Percentiles rank a stretch among this genome's conserved stretches.
Evolutionary conservation across 148 eudicot genomes (phyloP).

Genomic region (Dianthus caryophyllus): DNA sequence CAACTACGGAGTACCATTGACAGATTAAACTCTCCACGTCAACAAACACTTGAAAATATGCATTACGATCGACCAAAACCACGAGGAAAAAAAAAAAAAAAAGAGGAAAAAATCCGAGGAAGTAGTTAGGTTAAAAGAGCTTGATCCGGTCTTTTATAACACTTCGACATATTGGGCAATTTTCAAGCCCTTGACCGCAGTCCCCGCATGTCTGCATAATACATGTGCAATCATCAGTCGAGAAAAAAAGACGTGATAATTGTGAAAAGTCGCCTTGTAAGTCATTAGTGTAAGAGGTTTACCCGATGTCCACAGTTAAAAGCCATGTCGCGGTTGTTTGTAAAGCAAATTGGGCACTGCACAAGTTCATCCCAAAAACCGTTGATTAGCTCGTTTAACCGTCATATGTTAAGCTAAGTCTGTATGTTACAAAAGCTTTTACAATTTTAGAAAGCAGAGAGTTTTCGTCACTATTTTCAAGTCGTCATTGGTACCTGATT

Average conservation of each 20-base stretch:
- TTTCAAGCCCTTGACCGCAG: constrained; percentile 62
- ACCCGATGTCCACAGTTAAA: constrained; percentile 67
- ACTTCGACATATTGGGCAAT: constrained; percentile 78
- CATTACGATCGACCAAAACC: background rate
- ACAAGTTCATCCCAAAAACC: background rate
- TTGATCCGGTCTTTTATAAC: constrained; percentile 65
- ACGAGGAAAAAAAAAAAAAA: background rate
- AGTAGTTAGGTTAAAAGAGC: constrained; percentile 42
- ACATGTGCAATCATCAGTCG: no score
- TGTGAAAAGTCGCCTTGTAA: background rate
- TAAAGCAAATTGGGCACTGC: constrained; percentile 83
- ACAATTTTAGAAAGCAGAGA: no score
- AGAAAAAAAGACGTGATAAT: background rate
- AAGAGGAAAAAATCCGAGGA: background rate
- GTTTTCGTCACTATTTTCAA: no score
- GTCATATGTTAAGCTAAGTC: no score
- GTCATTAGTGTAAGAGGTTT: background rate
- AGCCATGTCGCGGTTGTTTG: constrained; percentile 85
- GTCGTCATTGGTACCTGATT: background rate
- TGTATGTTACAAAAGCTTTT: no score
- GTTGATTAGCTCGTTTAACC: no score
- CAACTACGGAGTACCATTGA: no score
- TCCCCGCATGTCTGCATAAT: constrained; percentile 68
- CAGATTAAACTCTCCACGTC: no score
- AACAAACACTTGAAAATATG: no score